Percentiles rank a stretch among this genome's conserved stretches.
Conservation (phyloP, 2,329 filamentous ascomycete genomes). For the Aspergillus fijiensis region DNA sequence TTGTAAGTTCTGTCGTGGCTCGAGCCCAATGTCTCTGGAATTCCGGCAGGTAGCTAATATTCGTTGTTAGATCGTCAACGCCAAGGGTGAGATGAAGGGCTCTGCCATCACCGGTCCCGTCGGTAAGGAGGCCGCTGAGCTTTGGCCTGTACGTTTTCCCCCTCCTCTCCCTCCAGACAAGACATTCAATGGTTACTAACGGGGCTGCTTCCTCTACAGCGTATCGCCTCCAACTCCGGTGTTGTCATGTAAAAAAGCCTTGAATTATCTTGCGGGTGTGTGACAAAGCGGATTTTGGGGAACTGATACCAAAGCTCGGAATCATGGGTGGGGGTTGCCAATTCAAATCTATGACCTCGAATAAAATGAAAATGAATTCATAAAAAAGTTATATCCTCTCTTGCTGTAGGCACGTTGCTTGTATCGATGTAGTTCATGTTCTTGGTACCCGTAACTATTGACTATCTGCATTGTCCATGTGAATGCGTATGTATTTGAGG, state of each 20-base stretch:
- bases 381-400: conserved; percentile 4
- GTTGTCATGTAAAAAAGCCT: conserved; percentile 87
- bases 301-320: conserved; percentile 15
- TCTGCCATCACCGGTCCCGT: conserved; percentile 98
- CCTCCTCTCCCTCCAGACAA: no score
- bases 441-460: no score
- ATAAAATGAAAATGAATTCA: conserved; percentile 11
- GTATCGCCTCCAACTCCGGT: conserved; percentile 99
- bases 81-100: conserved; percentile 99
- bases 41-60: not conserved
- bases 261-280: conserved; percentile 18
- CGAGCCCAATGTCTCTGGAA: not conserved
- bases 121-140: conserved; percentile 98
- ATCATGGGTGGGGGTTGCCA: conserved; percentile 7
- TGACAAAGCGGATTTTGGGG: conserved; percentile 16
- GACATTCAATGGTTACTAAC: conserved; percentile 31
- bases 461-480: no score
- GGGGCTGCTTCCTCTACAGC: conserved; percentile 50
- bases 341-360: conserved; percentile 4
- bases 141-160: conserved; percentile 80
- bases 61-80: conserved; percentile 83
- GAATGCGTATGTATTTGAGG: no score
- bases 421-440: no score
- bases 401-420: no score
- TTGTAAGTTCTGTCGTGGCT: conserved; percentile 64